A percentile compares a stretch with the other conserved stretches of the same genome.
phyloP scores from a whole-genome alignment of 1,139 yeast species.

The Suzukiozyma palmioleophila region DNA sequence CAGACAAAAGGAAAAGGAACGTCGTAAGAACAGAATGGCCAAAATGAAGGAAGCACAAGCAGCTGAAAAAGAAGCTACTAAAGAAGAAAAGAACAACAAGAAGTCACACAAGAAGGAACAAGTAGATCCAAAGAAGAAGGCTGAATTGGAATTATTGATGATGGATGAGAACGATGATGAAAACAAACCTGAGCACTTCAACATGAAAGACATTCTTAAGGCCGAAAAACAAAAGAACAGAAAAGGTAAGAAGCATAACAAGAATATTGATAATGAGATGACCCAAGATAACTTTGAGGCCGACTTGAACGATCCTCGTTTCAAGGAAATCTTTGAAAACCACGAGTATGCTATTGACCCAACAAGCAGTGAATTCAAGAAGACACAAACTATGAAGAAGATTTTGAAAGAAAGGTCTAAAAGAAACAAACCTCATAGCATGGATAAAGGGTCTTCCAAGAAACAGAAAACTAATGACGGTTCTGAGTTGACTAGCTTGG shows the following conservation, averaged over 20 bases:
- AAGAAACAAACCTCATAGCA: conserved; percentile 28
- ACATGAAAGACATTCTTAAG: conserved; percentile 72
- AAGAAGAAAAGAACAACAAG: conserved; percentile 17
- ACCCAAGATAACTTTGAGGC: conserved; percentile 64
- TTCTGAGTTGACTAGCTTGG: conserved; percentile 12
- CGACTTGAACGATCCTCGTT: conserved; percentile 78
- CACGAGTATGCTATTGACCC: conserved; percentile 94
- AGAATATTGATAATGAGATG: conserved; percentile 37
- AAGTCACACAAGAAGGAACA: conserved; percentile 20
- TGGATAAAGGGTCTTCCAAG: background rate
- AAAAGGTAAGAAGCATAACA: conserved; percentile 33
- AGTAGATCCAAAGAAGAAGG: conserved; percentile 46
- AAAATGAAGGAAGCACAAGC: conserved; percentile 57
- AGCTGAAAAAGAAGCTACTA: conserved; percentile 36
- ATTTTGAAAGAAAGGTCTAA: conserved; percentile 71
- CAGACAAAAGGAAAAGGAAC: conserved; percentile 87
- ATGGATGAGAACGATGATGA: conserved; percentile 56
- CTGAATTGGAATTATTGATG: conserved; percentile 74
- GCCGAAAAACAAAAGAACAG: conserved; percentile 65
- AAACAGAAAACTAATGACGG: background rate
- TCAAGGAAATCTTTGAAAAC: conserved; percentile 78
- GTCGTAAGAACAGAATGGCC: conserved; percentile 77
- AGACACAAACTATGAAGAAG: conserved; percentile 82
- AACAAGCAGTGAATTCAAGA: conserved; percentile 80
- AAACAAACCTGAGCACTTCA: conserved; percentile 57